Evolutionary conservation across 306 rosid genomes (phyloP), one percentile per base, ranked within the genome.

Genomic region (Morella rubra): DNA sequence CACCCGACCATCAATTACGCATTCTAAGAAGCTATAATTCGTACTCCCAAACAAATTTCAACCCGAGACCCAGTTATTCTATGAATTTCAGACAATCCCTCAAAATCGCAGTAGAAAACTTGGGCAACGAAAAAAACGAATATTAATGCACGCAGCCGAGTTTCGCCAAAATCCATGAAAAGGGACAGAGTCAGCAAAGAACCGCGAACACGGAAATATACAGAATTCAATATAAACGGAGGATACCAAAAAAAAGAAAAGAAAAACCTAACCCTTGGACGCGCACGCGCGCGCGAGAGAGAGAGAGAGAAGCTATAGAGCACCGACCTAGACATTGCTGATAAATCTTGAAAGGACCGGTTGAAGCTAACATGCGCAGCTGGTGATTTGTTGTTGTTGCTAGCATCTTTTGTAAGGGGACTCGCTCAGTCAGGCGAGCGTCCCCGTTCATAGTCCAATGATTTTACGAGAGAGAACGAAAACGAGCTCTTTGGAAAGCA

Each of bases 261-360:
- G n/a, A n/a, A n/a, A n/a, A 41, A 11, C 50, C 50, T 41, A 65
- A 42, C 41, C 41, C 27, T 65, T 44, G 71, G 7, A 41, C 45
- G 12, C 10, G 18, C 15, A 1, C 20, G 16, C 20, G 0, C 7
- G 64, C 0, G 44, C 0, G 1, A 13, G 70, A 16, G 69, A 40
- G 69, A 40, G 12, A 65, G 69, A 64, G 69, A 41, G 70, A 13
- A 20, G 64, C 40, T 58, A 22, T 55, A 45, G 5, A 7, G 32
- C 18, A 53, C 68, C 16, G 58, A 87, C 91, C 91, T 87, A 71
- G 85, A 87, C 91, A 87, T 87, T 84, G 81, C 73, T 73, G 76
- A 46, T 69, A 85, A 61, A 78, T 71, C 71, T 73, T 78, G 67
- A n/a, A 75, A 44, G 58, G 74, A 71, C 12, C 44, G 51, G 80